Conservation (phyloP, 257 asterid species). For the Fraxinus cuspidata region DNA sequence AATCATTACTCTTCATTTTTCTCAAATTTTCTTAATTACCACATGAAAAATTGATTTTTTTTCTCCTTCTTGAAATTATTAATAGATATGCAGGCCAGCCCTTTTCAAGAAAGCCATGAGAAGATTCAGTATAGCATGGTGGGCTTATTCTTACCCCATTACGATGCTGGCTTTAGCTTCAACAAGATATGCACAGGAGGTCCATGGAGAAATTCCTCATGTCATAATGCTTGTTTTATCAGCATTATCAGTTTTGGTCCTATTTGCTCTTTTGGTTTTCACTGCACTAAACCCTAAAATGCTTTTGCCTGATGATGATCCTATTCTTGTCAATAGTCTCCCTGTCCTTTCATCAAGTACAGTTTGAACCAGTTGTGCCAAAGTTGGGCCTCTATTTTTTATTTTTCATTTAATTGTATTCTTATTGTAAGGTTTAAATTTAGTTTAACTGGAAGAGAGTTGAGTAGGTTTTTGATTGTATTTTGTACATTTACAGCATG, state of each 20-base stretch:
- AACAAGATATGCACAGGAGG: constrained; percentile 51
- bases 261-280: constrained; percentile 38
- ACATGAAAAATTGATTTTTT: neutral
- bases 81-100: constrained; percentile 60
- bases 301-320: constrained; percentile 43
- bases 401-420: neutral
- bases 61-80: neutral
- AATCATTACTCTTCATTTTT: neutral
- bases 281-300: constrained; percentile 40
- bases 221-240: constrained; percentile 39
- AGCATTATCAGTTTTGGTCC: constrained; percentile 41
- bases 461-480: too few species aligned
- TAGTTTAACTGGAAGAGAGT: too few species aligned
- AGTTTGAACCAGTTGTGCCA: neutral
- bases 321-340: constrained; percentile 21
- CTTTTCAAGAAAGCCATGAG: constrained; percentile 68
- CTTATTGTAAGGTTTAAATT: neutral
- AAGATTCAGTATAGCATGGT: constrained; percentile 61
- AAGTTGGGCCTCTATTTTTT: neutral
- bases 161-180: constrained; percentile 57
- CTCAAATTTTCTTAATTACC: neutral
- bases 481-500: too few species aligned
- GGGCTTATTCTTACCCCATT: constrained; percentile 70
- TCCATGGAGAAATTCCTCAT: constrained; percentile 45
- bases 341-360: constrained; percentile 18